Evolutionary conservation across 2,329 filamentous ascomycete genomes (phyloP).

Genomic region (Sclerotinia borealis): DNA sequence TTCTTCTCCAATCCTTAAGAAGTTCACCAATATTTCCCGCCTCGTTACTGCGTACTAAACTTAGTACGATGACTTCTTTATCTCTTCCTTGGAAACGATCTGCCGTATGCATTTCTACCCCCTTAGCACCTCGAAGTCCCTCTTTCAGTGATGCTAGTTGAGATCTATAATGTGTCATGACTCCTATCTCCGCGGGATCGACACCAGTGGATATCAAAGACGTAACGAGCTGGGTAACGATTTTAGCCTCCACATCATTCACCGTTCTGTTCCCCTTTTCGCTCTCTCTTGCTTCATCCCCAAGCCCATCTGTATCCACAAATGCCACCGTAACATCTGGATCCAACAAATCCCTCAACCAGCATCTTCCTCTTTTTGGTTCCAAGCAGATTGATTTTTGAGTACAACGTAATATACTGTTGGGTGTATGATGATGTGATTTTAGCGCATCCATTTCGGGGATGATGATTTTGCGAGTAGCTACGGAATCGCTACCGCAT

Average conservation of each 20-base stretch:
- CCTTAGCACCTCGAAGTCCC: slow-evolving; percentile 52
- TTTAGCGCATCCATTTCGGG: slow-evolving; percentile 58
- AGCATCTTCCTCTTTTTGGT: slow-evolving; percentile 50
- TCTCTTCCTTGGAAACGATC: slow-evolving; percentile 96
- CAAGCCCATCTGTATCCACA: slow-evolving; percentile 78
- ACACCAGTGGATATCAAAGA: slow-evolving; percentile 72
- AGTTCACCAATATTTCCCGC: slow-evolving; percentile 80
- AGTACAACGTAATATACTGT: slow-evolving; percentile 22
- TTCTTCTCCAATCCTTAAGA: slow-evolving; percentile 82
- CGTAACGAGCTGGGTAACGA: slow-evolving; percentile 76
- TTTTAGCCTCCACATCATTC: slow-evolving; percentile 73
- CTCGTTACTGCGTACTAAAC: slow-evolving; percentile 82
- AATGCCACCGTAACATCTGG: slow-evolving; percentile 73
- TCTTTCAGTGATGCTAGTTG: slow-evolving; percentile 81
- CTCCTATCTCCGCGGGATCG: slow-evolving; percentile 69
- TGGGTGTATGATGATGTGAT: slow-evolving; percentile 49
- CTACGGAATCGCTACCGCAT: slow-evolving; percentile 76
- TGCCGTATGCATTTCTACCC: slow-evolving; percentile 91
- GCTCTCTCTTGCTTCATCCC: slow-evolving; percentile 60
- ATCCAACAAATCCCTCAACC: slow-evolving; percentile 66
- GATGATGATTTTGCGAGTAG: slow-evolving; percentile 60
- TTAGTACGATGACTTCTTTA: slow-evolving; percentile 86
- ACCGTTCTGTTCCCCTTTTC: slow-evolving; percentile 79
- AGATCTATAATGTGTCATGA: slow-evolving; percentile 95
- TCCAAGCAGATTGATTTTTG: slow-evolving; percentile 51